Conservation (phyloP, 768 basidiomycete species). For the Mycena chlorophos region DNA sequence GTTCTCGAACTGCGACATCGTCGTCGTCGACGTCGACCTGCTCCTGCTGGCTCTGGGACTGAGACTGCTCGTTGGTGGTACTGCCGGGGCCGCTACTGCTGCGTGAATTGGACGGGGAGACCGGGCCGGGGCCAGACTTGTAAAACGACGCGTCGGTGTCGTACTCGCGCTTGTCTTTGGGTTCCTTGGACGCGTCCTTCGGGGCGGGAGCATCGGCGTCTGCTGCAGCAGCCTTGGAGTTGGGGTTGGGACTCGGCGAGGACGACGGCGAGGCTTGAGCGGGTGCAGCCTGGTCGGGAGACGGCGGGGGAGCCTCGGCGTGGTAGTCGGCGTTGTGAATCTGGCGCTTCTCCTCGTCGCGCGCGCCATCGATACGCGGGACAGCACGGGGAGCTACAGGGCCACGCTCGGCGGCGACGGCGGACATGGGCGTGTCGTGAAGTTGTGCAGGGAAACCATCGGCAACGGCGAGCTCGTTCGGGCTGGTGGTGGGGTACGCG, state of each 20-base stretch:
- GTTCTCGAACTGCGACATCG: neutral
- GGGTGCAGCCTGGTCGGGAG: neutral
- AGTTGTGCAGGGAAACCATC: neutral
- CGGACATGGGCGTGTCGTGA: neutral
- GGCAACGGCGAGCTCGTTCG: constrained; percentile 1
- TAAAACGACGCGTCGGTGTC: no score
- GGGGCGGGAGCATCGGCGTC: neutral
- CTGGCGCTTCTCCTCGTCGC: constrained; percentile 7
- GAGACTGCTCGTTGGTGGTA: neutral
- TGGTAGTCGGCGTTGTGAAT: constrained; percentile 21
- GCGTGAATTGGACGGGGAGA: no score
- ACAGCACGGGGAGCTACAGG: neutral
- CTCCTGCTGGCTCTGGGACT: neutral
- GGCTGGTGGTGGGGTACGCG: constrained; percentile 12
- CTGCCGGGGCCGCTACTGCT: neutral
- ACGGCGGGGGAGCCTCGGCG: constrained; percentile 9
- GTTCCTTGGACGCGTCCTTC: neutral
- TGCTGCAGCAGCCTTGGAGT: neutral
- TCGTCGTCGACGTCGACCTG: neutral
- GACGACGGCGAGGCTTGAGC: neutral
- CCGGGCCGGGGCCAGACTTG: no score
- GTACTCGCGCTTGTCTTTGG: constrained; percentile 6
- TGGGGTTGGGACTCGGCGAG: neutral
- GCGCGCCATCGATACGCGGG: neutral
- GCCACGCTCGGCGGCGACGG: constrained; percentile 5